Percentiles rank a stretch among this genome's conserved stretches.
Evolutionary conservation across 257 asterid genomes (phyloP).

Genomic region (Solanum clarkiae): DNA sequence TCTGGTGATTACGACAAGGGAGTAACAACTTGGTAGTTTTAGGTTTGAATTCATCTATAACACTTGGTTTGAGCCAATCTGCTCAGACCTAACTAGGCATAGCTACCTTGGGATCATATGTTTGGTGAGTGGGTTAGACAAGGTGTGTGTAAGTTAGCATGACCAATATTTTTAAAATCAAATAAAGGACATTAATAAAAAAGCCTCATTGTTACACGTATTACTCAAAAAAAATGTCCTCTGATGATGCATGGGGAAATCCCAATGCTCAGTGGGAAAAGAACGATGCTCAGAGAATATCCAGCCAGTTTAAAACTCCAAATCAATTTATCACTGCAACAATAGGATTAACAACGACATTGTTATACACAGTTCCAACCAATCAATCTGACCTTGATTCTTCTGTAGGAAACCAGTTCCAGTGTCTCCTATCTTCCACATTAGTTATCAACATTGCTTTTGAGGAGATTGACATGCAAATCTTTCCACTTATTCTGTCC

Average conservation of each 20-base stretch:
- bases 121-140: not conserved
- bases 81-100: not conserved
- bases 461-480: conserved; percentile 81
- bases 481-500: conserved; percentile 74
- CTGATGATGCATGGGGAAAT: not conserved
- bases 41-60: not conserved
- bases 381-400: conserved; percentile 63
- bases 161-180: not conserved
- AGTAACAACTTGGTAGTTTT: not conserved
- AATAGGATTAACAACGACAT: not conserved
- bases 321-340: not conserved
- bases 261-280: not conserved
- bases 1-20: not conserved
- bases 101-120: not conserved
- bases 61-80: not conserved
- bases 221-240: not conserved
- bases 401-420: conserved; percentile 91
- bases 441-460: conserved; percentile 83
- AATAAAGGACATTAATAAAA: not conserved
- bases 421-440: conserved; percentile 86
- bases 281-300: not conserved
- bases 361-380: not conserved
- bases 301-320: not conserved
- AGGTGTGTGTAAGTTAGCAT: not conserved
- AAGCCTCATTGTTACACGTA: not conserved